Conservation (phyloP, 2,329 filamentous ascomycete genomes). For the Arthroderma uncinatum region DNA sequence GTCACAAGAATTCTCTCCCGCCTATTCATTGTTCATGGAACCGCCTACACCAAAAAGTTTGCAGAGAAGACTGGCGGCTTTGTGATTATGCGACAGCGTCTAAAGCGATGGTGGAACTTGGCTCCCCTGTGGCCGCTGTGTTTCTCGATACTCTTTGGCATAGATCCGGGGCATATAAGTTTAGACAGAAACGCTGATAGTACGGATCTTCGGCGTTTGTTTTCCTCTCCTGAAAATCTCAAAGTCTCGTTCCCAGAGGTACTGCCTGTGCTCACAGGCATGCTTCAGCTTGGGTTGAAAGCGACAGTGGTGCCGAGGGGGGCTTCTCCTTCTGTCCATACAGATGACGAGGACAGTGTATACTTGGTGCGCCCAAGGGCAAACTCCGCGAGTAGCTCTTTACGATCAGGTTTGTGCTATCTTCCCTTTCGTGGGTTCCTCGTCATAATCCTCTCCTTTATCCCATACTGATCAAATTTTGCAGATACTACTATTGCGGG, state of each 20-base stretch:
- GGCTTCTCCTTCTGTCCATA: slow-evolving; percentile 2
- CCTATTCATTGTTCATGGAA: slow-evolving; percentile 70
- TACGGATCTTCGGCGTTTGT: slow-evolving; percentile 61
- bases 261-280: slow-evolving; percentile 65
- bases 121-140: slow-evolving; percentile 76
- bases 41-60: slow-evolving; percentile 75
- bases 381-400: neutral
- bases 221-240: slow-evolving; percentile 47
- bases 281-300: slow-evolving; percentile 78
- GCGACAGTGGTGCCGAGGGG: slow-evolving; percentile 49
- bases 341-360: slow-evolving; percentile 6
- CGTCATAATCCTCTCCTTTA: neutral
- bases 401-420: neutral
- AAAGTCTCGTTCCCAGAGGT: slow-evolving; percentile 66
- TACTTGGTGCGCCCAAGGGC: neutral
- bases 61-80: slow-evolving; percentile 79
- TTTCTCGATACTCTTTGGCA: slow-evolving; percentile 77
- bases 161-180: slow-evolving; percentile 64
- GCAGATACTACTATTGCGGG: neutral
- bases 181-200: slow-evolving; percentile 64
- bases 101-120: slow-evolving; percentile 82
- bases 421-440: neutral
- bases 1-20: slow-evolving; percentile 74
- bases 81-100: slow-evolving; percentile 65
- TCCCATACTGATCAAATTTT: neutral